These are phyloP conservation scores for Agaricus subrufescens DNA, from an alignment of 768 basidiomycete species.

Conservation along the genomic window DNA sequence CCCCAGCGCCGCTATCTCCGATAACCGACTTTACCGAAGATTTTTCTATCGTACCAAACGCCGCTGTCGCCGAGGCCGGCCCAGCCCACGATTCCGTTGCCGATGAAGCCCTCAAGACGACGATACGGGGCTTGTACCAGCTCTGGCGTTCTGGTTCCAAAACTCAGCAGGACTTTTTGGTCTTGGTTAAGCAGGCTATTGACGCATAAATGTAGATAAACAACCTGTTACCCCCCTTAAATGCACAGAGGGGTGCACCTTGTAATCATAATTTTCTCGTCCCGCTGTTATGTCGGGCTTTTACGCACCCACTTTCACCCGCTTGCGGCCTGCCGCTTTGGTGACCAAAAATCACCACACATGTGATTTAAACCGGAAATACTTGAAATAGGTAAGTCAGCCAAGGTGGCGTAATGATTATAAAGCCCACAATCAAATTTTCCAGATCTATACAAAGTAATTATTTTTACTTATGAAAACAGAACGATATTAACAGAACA, in stretches of 20 bases:
- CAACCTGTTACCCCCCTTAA: background rate
- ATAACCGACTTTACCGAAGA: slow-evolving; percentile 15
- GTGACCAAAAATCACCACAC: too few species aligned
- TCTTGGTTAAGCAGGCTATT: slow-evolving; percentile 30
- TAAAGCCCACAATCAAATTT: background rate
- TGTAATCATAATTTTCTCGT: background rate
- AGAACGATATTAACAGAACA: background rate
- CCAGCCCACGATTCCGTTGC: slow-evolving; percentile 11
- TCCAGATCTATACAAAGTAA: background rate
- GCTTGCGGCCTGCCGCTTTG: too few species aligned
- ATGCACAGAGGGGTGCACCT: background rate
- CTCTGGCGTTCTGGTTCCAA: slow-evolving; percentile 48
- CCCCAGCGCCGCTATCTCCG: slow-evolving; percentile 8
- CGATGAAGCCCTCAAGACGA: slow-evolving; percentile 42
- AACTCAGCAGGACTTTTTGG: slow-evolving; percentile 28
- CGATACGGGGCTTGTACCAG: slow-evolving; percentile 51
- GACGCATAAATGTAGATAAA: slow-evolving; percentile 7
- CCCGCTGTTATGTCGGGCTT: background rate
- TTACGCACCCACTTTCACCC: too few species aligned
- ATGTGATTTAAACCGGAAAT: too few species aligned
- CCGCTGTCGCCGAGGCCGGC: slow-evolving; percentile 14
- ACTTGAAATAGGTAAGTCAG: too few species aligned
- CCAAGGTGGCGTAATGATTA: too few species aligned
- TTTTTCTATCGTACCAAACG: slow-evolving; percentile 13
- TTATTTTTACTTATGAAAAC: background rate